Conservation (phyloP, 2,329 filamentous ascomycete species). For the Verruconis gallopava region DNA sequence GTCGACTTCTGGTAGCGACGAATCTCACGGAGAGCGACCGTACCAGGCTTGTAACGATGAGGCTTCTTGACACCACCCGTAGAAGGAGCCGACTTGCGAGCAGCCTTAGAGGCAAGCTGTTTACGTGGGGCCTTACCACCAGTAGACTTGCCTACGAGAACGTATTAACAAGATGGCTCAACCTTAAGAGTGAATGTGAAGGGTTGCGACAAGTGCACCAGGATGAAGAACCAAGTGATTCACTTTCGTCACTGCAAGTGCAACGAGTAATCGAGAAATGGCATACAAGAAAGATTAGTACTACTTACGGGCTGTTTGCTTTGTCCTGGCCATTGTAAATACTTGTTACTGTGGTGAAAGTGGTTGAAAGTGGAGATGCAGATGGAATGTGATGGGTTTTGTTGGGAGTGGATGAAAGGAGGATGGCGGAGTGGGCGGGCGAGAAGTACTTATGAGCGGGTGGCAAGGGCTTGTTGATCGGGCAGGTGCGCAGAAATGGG, state of each 20-base stretch:
- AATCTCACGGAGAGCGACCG: conserved; percentile 82
- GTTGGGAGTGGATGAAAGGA: conserved; percentile 23
- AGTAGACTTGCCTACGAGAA: conserved; percentile 52
- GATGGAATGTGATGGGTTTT: conserved; percentile 15
- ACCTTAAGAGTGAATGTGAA: too few species aligned
- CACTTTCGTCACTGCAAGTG: conserved; percentile 5
- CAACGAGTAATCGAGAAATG: conserved; percentile 10
- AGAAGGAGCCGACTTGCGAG: conserved; percentile 93
- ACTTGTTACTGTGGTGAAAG: conserved; percentile 15
- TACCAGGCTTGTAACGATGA: conserved; percentile 51
- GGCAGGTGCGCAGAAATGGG: too few species aligned
- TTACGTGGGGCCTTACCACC: conserved; percentile 69
- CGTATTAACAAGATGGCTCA: too few species aligned
- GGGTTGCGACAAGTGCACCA: conserved; percentile 3
- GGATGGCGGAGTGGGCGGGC: conserved; percentile 22
- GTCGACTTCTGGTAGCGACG: conserved; percentile 79
- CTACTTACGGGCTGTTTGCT: conserved; percentile 43
- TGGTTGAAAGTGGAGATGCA: conserved; percentile 12
- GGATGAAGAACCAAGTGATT: conserved; percentile 8
- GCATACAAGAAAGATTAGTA: conserved; percentile 14
- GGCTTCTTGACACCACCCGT: conserved; percentile 59
- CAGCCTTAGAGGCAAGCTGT: conserved; percentile 98
- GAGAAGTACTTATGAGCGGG: conserved; percentile 23
- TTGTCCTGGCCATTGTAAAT: conserved; percentile 38
- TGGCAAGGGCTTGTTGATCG: conserved; percentile 19